phyloP scores from a whole-genome alignment of 805 yeast genomes.

The Hanseniaspora mollemarum region DNA sequence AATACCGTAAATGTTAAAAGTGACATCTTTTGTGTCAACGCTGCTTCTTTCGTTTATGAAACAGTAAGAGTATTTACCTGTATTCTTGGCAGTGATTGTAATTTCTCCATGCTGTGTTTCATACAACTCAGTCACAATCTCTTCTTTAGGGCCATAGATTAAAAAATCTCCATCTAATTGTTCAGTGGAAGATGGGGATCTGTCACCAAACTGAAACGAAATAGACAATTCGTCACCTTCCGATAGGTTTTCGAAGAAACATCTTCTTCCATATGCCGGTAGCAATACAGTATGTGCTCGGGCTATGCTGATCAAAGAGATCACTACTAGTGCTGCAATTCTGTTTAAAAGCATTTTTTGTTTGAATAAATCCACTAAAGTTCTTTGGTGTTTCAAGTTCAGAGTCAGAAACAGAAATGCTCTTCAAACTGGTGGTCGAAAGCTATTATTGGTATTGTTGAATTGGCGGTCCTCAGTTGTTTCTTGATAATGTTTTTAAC shows the following conservation, averaged over 20 bases:
- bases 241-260: constrained; percentile 76
- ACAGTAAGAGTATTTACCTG: constrained; percentile 78
- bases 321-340: not conserved
- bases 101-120: constrained; percentile 74
- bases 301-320: constrained; percentile 16
- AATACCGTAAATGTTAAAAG: constrained; percentile 90
- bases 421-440: no score
- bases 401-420: no score
- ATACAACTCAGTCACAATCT: constrained; percentile 39
- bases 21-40: constrained; percentile 72
- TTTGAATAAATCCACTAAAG: no score
- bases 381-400: no score
- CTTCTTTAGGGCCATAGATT: constrained; percentile 35
- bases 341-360: not conserved
- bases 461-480: no score
- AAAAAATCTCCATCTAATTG: constrained; percentile 62
- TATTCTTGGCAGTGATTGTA: constrained; percentile 48
- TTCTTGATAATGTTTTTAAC: no score
- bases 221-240: constrained; percentile 77
- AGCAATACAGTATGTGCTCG: constrained; percentile 70
- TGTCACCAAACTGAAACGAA: constrained; percentile 85
- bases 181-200: constrained; percentile 59
- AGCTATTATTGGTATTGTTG: no score
- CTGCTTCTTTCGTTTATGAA: constrained; percentile 76
- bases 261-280: constrained; percentile 73